Percentiles rank a stretch among this genome's conserved stretches.
Conservation (phyloP, 345 rosid genomes). For the Eucalyptus dawsonii region DNA sequence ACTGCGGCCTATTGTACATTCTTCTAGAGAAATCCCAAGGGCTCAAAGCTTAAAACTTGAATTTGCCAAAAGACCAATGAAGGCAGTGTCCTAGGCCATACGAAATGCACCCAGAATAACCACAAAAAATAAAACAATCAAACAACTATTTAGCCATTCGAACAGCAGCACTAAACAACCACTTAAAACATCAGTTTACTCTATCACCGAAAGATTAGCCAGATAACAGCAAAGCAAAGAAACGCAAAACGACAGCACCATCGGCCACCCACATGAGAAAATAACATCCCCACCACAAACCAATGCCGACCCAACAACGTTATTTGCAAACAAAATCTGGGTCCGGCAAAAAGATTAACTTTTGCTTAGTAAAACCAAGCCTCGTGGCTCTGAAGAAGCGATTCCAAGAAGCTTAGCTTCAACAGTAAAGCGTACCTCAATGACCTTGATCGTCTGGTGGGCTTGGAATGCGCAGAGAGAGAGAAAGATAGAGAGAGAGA, state of each 20-base stretch:
- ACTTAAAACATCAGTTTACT: neutral
- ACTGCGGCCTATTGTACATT: neutral
- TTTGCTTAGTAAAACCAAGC: neutral
- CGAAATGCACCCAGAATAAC: neutral
- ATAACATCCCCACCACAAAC: neutral
- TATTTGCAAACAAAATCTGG: neutral
- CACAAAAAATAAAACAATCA: neutral
- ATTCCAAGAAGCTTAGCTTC: neutral
- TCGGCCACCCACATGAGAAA: neutral
- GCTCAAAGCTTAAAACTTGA: neutral
- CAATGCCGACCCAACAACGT: neutral
- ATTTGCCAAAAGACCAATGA: neutral
- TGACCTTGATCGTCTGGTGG: neutral
- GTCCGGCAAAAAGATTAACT: neutral
- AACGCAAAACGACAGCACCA: neutral
- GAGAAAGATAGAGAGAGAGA: neutral
- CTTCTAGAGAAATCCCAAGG: neutral
- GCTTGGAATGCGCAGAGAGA: neutral
- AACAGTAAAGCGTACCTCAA: neutral
- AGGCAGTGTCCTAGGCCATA: neutral
- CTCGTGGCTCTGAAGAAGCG: neutral
- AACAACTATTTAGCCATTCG: neutral
- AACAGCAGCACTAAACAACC: neutral
- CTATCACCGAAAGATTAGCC: neutral
- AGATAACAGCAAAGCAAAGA: neutral